Base-by-base conservation (phyloP, 2,329 filamentous ascomycete species). In the Tolypocladium guangdongense region DNA sequence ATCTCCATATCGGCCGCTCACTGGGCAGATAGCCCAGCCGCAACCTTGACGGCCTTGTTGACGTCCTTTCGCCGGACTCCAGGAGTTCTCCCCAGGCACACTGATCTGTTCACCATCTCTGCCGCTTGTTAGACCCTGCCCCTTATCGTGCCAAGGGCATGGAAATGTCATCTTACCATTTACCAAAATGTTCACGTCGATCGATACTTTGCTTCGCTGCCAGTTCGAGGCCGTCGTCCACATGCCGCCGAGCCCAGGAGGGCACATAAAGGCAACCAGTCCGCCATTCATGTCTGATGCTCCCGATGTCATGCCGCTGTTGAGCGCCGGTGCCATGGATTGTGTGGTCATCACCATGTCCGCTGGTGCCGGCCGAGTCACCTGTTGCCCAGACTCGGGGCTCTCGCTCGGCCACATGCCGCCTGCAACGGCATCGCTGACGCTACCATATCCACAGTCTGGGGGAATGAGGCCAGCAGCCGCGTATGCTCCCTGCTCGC, bases 81-180 rank as follows among this genome's bases (percentile, higher is more conserved):
- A 0, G 72, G 71, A 2, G 64, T 64, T 6, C 69, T 62, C 10
- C 71, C 72, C 8, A 74, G 57, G 41, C 71, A 74, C 7, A 74
- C 65, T 18, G 69, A 66, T 16, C 55, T 63, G 2, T 55, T 53
- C 0, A 64, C 62, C 47, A 74, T 57, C 62, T 74, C 71, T 74
- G 47, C 14, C 7, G 11, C 27, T n/a, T 20, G 51, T 55, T 38
- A 50, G 48, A 7, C 39, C 33, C 7, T 14, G 7, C 10, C 48
- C 45, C 16, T 33, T 24, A 7, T 43, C 18, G 7, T 1, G 30
- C 22, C n/a, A n/a, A n/a, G n/a, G 24, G 8, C 10, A 5, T 16
- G 27, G 1, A n/a, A 11, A 37, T 14, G 30, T n/a, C 35, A 7
- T 8, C 66, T 58, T 60, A 71, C 71, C 69, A 35, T 63, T 56